Percentiles rank a stretch among this genome's conserved stretches.
These are phyloP conservation scores for Paramecium primaurelia DNA, from an alignment of 73 alveolate species.

Conservation along the genomic window DNA sequence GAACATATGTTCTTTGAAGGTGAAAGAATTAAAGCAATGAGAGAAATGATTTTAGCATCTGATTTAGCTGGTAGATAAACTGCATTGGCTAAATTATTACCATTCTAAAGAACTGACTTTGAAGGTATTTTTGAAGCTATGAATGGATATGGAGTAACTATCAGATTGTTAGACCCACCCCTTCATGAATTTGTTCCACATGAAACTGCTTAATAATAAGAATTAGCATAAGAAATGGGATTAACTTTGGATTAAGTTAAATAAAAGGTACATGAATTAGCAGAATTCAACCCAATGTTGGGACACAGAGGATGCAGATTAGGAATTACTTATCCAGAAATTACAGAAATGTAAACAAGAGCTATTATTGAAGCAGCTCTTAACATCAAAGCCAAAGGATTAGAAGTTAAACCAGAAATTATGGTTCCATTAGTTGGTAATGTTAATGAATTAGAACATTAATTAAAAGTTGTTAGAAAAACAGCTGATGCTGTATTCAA, in stretches of 20 bases:
- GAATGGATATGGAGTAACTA: conserved; percentile 77
- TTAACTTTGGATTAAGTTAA: conserved; percentile 62
- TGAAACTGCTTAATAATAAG: conserved; percentile 65
- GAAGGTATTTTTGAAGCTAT: conserved; percentile 73
- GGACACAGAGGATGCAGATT: conserved; percentile 85
- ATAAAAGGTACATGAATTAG: conserved; percentile 62
- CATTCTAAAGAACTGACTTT: conserved; percentile 72
- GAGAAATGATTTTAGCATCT: conserved; percentile 74
- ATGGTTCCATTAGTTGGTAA: conserved; percentile 81
- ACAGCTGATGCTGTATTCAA: conserved; percentile 63
- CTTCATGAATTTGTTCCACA: conserved; percentile 80
- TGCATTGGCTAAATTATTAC: conserved; percentile 68
- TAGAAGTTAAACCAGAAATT: conserved; percentile 71
- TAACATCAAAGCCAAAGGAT: conserved; percentile 62
- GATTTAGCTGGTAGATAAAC: conserved; percentile 54
- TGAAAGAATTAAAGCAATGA: conserved; percentile 72
- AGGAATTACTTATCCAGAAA: conserved; percentile 78
- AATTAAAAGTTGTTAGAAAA: conserved; percentile 64
- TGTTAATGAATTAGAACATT: conserved; percentile 62
- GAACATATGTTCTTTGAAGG: conserved; percentile 85
- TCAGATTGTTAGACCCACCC: conserved; percentile 77
- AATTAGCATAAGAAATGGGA: conserved; percentile 69
- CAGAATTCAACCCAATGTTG: conserved; percentile 79
- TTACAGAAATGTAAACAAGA: conserved; percentile 81
- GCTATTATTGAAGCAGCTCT: conserved; percentile 82